Base-by-base conservation (phyloP, 2,329 filamentous ascomycete species). In the Aspergillus puulaauensis region DNA sequence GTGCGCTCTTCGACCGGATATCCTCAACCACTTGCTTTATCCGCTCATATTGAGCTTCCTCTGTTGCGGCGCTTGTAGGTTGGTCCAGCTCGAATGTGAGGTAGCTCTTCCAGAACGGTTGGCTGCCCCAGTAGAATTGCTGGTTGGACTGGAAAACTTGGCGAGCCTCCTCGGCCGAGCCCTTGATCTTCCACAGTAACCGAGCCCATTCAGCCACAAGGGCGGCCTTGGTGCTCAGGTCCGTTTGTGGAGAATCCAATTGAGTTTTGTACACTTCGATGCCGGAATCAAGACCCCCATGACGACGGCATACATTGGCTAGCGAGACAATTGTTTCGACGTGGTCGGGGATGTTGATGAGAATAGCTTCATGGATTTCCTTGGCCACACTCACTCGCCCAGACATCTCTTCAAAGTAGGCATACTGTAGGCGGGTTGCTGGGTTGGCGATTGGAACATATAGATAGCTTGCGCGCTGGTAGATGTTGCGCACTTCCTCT, bases 401-500 rank as follows among this genome's bases (percentile, higher is more conserved):
- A 41, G 84, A 83, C 75, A 90, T 89, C 77, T 99, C 95, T 72
- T 99, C 95, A 64, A 97, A 97, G 66, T 93, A 91, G 14, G 95
- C 93, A 79, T 93, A 98, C 71, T 96, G 90, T 60, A 98, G 81
- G 56, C 95, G 87, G 62, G 96, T 88, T 1, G 87, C 87, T 0
- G 93, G 92, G 57, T 89, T 83, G 65, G 91, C 91, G 67, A 98
- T 89, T 3, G 93, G 92, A 1, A 96, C 91, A 71, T 89, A 97
- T 53, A 96, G 77, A 51, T 86, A 92, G 64, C 90, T 88, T 9
- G 93, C 95, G 56, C 92, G 87, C 72, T 93, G 87, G 71, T 96
- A 98, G 62, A 98, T 95, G 73, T 91, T 93, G 57, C 95, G 89
- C 6, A 93, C 88, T 70, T 97, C 93, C 71, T 97, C 91, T 46